These are phyloP conservation scores for Neurospora sp. DNA, from an alignment of 495 filamentous ascomycete species.

Conservation along the genomic window DNA sequence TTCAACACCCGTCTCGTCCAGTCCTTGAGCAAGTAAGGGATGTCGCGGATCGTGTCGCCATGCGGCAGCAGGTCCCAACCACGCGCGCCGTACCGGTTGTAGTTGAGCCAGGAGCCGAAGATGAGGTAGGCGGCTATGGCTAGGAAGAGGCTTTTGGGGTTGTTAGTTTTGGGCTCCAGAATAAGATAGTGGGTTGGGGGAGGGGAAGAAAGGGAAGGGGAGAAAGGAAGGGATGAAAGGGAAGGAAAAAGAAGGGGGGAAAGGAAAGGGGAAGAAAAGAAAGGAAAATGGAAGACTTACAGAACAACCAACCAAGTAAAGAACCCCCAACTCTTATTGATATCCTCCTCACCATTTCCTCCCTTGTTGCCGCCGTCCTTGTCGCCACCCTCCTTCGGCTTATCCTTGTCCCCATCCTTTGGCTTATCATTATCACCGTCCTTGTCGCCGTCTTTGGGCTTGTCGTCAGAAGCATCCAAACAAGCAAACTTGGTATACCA, in stretches of 20 bases:
- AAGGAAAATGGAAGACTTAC: conserved; percentile 54
- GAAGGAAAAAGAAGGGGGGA: neutral
- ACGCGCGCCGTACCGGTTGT: conserved; percentile 88
- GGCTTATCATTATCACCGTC: conserved; percentile 31
- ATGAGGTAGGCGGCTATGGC: conserved; percentile 84
- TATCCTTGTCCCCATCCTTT: conserved; percentile 22
- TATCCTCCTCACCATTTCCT: conserved; percentile 12
- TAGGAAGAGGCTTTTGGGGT: conserved; percentile 60
- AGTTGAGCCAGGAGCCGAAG: conserved; percentile 98
- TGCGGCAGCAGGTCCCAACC: conserved; percentile 96
- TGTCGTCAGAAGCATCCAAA: conserved; percentile 21
- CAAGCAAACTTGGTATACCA: conserved; percentile 87
- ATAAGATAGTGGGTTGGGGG: conserved; percentile 4
- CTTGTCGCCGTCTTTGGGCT: conserved; percentile 30
- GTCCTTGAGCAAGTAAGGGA: conserved; percentile 88
- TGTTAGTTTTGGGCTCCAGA: neutral
- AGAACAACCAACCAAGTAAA: conserved; percentile 97
- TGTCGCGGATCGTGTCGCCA: conserved; percentile 79
- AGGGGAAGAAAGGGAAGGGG: neutral
- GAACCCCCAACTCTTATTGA: conserved; percentile 65
- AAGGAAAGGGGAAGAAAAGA: neutral
- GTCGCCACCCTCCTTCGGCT: conserved; percentile 3
- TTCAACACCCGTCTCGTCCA: conserved; percentile 69
- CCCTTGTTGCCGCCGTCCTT: neutral
- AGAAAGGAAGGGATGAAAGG: neutral